A percentile compares a stretch with the other conserved stretches of the same genome.
phyloP scores from a whole-genome alignment of 2,329 filamentous ascomycete genomes.

The Fusarium sublunatum region DNA sequence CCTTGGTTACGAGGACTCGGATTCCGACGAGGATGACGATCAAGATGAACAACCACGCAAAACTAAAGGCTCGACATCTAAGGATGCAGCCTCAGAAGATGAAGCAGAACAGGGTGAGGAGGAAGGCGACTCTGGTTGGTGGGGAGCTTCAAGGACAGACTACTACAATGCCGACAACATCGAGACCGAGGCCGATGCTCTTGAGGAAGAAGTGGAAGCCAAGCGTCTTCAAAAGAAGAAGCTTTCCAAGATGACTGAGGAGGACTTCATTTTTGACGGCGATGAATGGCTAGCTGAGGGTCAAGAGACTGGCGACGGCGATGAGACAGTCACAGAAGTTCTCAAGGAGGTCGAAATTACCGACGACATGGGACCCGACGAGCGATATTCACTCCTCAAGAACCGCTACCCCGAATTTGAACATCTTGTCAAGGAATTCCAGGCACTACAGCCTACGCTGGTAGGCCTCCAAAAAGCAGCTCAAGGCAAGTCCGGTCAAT shows the following conservation, averaged over 20 bases:
- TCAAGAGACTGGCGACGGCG: constrained; percentile 61
- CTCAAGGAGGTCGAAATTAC: constrained; percentile 85
- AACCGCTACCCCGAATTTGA: constrained; percentile 93
- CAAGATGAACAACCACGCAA: constrained; percentile 51
- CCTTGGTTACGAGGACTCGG: constrained; percentile 60
- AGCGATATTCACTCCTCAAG: constrained; percentile 79
- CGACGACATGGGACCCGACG: constrained; percentile 79
- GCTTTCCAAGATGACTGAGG: constrained; percentile 85
- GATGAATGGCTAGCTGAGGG: constrained; percentile 79
- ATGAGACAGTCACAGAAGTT: constrained; percentile 82
- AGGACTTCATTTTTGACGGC: constrained; percentile 94
- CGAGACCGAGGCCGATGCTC: constrained; percentile 74
- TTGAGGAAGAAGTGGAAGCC: constrained; percentile 93
- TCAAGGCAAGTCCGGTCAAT: constrained; percentile 61
- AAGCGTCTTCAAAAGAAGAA: constrained; percentile 91
- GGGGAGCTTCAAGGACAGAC: constrained; percentile 88
- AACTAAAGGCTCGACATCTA: constrained; percentile 49
- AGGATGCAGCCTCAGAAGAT: constrained; percentile 57
- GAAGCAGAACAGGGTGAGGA: constrained; percentile 66
- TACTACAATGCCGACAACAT: constrained; percentile 90
- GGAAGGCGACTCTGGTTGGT: constrained; percentile 74
- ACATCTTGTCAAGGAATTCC: constrained; percentile 82
- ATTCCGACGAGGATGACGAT: constrained; percentile 61
- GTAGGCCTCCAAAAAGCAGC: constrained; percentile 68
- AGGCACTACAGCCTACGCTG: constrained; percentile 75